Base-by-base conservation (phyloP, 2,329 filamentous ascomycete species). In the Cladosporium sp. region DNA sequence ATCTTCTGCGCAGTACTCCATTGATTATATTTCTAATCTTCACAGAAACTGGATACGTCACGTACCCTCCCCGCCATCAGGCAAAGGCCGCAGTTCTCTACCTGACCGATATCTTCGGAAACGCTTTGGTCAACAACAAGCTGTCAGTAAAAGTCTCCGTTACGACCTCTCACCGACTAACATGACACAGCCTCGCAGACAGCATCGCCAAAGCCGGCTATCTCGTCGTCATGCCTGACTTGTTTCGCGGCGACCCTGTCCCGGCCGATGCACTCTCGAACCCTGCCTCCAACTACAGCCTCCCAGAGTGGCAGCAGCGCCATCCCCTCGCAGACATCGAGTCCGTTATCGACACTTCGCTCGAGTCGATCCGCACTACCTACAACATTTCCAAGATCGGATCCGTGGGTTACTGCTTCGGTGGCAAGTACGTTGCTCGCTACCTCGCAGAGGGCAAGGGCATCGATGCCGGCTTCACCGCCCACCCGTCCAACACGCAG, bases 361-460 rank as follows among this genome's bases (percentile, higher is more conserved):
- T 72, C 50, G 64, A 40, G 35, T 81, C 80, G 58, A 83, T 90
- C 73, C 84, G 84, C 67, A 80, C 82, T 62, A 81, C 86, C 61
- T 79, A 76, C 44, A 73, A 73, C 5, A 72, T 85, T 55, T 86
- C 84, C 75, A 86, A 84, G 69, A 78, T 93, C 40, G 90, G 86
- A 1, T 85, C 82, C 16, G 85, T 88, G 0, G 90, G 90, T 0
- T 92, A 92, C 78, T 93, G 91, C 78, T 91, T 92, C 70, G 90
- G 91, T 44, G 90, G 84, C 64, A 91, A 91, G 85, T 93, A 91
- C 76, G 86, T 91, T 37, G 82, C 84, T 60, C 87, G 90, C 35
- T 88, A 88, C 79, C 83, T 85, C 4, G 79, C 80, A 28, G 67
- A 80, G 65, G 87, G 86, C 67, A 81, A 67, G 55, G 71, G 71